phyloP scores from a whole-genome alignment of 106 monocot species.

The Agapanthus africanus region DNA sequence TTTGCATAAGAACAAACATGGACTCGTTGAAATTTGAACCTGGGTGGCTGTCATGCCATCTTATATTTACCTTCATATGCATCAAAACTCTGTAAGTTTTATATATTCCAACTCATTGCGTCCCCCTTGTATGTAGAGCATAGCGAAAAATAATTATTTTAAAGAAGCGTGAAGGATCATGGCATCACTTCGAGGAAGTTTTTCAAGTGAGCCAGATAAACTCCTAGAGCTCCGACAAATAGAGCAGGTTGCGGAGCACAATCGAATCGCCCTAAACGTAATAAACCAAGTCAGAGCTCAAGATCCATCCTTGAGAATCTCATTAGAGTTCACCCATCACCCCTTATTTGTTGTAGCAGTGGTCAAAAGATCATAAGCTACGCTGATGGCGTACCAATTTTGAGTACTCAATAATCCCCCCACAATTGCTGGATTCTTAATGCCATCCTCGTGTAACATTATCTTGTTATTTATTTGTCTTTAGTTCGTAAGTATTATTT shows the following conservation, averaged over 20 bases:
- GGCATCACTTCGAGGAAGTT: slow-evolving; percentile 49
- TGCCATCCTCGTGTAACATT: slow-evolving; percentile 12
- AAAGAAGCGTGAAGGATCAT: slow-evolving; percentile 62
- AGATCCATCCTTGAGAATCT: slow-evolving; percentile 54
- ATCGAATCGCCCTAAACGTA: slow-evolving; percentile 71
- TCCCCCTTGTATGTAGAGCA: slow-evolving; percentile 46
- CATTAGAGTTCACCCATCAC: slow-evolving; percentile 72
- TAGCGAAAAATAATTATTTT: slow-evolving; percentile 55
- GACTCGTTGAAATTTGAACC: too few relatives aligned
- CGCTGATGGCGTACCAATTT: slow-evolving; percentile 25
- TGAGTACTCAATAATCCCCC: slow-evolving; percentile 27
- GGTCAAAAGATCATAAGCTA: slow-evolving; percentile 54
- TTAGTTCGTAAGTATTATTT: too few relatives aligned
- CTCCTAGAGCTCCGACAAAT: slow-evolving; percentile 66
- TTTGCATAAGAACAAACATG: too few relatives aligned
- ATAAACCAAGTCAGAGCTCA: slow-evolving; percentile 51
- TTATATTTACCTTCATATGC: too few relatives aligned
- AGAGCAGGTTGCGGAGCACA: slow-evolving; percentile 81
- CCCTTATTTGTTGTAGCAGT: slow-evolving; percentile 83
- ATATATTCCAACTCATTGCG: too few relatives aligned
- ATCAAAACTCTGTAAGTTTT: too few relatives aligned
- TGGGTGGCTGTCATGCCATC: too few relatives aligned
- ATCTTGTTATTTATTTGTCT: too few relatives aligned
- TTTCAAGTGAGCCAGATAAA: slow-evolving; percentile 47
- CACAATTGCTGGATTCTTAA: neutral